Conservation (phyloP, 176 grass and related monocot species). For the Elaeis guineensis region DNA sequence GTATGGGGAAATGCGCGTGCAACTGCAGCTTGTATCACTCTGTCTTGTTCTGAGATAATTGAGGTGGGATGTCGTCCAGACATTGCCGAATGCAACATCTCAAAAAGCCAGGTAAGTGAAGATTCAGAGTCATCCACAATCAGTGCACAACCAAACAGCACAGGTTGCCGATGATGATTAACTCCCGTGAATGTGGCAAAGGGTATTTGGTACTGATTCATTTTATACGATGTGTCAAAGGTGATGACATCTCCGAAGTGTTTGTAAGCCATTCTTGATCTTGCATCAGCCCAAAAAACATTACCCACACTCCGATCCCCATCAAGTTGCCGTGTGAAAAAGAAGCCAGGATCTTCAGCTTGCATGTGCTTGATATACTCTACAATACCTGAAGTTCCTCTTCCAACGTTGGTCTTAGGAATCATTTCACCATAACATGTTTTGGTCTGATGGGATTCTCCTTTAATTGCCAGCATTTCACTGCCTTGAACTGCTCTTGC, state of each 20-base stretch:
- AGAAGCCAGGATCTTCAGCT: constrained; percentile 46
- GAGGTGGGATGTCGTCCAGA: constrained; percentile 36
- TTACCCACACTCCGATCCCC: constrained; percentile 41
- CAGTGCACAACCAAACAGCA: constrained; percentile 45
- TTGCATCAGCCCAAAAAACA: constrained; percentile 44
- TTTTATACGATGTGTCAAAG: constrained; percentile 41
- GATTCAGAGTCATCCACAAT: constrained; percentile 38
- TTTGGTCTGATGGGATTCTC: neutral
- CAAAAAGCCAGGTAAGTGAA: constrained; percentile 43
- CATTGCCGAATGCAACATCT: constrained; percentile 48
- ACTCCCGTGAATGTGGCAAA: constrained; percentile 41
- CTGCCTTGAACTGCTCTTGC: constrained; percentile 4
- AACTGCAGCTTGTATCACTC: constrained; percentile 18
- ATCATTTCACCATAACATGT: constrained; percentile 5
- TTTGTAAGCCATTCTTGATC: constrained; percentile 31
- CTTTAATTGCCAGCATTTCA: constrained; percentile 23
- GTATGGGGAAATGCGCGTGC: constrained; percentile 27
- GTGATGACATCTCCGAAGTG: constrained; percentile 34
- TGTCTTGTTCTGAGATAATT: constrained; percentile 33
- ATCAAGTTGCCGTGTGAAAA: constrained; percentile 44
- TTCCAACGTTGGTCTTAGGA: constrained; percentile 26
- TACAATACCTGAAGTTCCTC: constrained; percentile 28
- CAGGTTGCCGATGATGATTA: constrained; percentile 48
- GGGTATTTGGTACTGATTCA: constrained; percentile 31
- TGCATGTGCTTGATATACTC: constrained; percentile 57